Conservation (phyloP, 2,329 filamentous ascomycete species). For the Grosmannia clavigera region DNA sequence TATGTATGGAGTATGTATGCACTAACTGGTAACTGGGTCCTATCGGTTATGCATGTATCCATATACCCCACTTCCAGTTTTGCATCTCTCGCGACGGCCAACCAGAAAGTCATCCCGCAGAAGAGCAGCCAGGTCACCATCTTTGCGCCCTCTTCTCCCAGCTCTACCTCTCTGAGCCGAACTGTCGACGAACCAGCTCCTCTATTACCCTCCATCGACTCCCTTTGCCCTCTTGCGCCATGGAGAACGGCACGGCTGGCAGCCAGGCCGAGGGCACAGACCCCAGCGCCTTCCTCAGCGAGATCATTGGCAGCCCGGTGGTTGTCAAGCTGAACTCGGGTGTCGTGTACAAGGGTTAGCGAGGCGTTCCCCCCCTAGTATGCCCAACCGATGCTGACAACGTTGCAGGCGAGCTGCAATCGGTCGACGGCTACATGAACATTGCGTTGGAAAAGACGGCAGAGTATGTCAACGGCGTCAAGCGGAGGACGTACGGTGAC, state of each 20-base stretch:
- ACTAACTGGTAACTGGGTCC: not conserved
- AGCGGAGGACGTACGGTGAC: constrained; percentile 78
- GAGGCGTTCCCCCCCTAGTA: not conserved
- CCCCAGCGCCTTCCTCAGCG: constrained; percentile 81
- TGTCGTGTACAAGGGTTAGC: constrained; percentile 85
- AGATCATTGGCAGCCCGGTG: constrained; percentile 88
- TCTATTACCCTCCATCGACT: not conserved
- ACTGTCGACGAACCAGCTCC: not conserved
- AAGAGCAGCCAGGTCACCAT: not conserved
- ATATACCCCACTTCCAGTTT: not conserved
- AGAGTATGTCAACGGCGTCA: constrained; percentile 76
- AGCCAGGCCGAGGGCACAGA: constrained; percentile 65
- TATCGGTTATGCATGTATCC: not conserved
- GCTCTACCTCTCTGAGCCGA: not conserved
- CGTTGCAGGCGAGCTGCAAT: constrained; percentile 75
- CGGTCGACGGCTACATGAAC: constrained; percentile 99
- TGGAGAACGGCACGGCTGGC: constrained; percentile 60
- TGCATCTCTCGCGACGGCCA: not conserved
- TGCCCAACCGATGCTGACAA: not conserved
- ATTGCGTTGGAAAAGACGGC: constrained; percentile 93
- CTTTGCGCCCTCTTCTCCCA: not conserved
- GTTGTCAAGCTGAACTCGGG: constrained; percentile 98
- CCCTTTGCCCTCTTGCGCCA: constrained; percentile 20
- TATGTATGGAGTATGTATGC: not conserved
- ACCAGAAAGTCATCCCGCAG: not conserved